These are phyloP conservation scores for Venturia asperata DNA, from an alignment of 2,329 filamentous ascomycete species.

Conservation along the genomic window DNA sequence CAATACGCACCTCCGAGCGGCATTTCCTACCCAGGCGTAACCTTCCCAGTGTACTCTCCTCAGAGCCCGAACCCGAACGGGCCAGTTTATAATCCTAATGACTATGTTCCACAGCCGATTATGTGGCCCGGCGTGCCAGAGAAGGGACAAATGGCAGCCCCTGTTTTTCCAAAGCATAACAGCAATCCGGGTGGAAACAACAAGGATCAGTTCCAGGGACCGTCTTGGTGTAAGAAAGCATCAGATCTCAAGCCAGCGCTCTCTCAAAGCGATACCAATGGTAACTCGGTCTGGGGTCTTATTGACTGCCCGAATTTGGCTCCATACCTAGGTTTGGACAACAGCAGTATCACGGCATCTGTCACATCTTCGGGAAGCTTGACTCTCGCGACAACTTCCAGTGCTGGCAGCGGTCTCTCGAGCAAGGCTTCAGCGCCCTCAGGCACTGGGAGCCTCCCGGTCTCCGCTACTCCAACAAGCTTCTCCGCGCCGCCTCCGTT, in stretches of 20 bases:
- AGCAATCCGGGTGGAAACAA: conserved; percentile 17
- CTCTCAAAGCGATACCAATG: conserved; percentile 26
- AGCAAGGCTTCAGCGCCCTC: background rate
- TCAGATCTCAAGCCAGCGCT: conserved; percentile 25
- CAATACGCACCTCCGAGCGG: conserved; percentile 6
- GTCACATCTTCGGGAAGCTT: background rate
- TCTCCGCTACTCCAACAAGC: background rate
- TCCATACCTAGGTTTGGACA: conserved; percentile 2
- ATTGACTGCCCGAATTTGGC: conserved; percentile 27
- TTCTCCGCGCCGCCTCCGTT: background rate
- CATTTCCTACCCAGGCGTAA: conserved; percentile 14
- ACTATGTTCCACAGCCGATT: conserved; percentile 26
- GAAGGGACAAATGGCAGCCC: conserved; percentile 22
- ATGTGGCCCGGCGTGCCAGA: conserved; percentile 27
- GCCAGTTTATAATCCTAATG: conserved; percentile 29
- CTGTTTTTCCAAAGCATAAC: conserved; percentile 23
- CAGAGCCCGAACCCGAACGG: conserved; percentile 26
- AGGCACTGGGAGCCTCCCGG: background rate
- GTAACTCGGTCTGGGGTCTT: conserved; percentile 28
- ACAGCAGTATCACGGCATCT: background rate
- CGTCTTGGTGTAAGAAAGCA: conserved; percentile 27
- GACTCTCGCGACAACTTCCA: background rate
- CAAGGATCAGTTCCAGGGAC: conserved; percentile 21
- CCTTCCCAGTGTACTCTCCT: conserved; percentile 16
- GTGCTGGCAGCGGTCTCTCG: background rate